Conservation (phyloP, 2,329 filamentous ascomycete species). For the Nigrospora sphaerica region DNA sequence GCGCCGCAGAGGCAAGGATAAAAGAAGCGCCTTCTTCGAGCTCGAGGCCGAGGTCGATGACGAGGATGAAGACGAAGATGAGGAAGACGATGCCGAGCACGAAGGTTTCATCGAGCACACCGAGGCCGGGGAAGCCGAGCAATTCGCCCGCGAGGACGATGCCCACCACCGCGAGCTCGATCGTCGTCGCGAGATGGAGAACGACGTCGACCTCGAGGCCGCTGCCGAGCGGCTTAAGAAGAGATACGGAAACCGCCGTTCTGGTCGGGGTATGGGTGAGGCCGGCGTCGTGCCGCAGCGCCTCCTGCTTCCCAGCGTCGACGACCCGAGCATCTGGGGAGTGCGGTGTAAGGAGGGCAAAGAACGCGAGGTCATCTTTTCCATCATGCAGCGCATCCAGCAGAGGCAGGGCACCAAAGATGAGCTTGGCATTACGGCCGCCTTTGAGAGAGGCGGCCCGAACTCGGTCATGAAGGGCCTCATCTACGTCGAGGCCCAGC, state of each 20-base stretch:
- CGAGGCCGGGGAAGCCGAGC: constrained; percentile 82
- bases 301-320: constrained; percentile 81
- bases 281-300: constrained; percentile 76
- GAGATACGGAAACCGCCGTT: constrained; percentile 75
- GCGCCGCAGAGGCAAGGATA: constrained; percentile 69
- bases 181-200: constrained; percentile 78
- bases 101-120: constrained; percentile 84
- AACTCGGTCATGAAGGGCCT: constrained; percentile 84
- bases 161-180: constrained; percentile 91
- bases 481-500: constrained; percentile 87
- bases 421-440: constrained; percentile 76
- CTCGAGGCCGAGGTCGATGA: constrained; percentile 98
- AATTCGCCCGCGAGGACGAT: constrained; percentile 79
- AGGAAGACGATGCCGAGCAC: constrained; percentile 81
- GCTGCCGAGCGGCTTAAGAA: constrained; percentile 81
- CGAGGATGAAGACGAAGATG: constrained; percentile 80
- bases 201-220: constrained; percentile 87
- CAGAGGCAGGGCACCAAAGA: constrained; percentile 73
- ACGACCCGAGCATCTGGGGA: constrained; percentile 94
- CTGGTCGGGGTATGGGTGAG: constrained; percentile 57
- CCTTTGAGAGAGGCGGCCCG: constrained; percentile 79
- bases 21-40: constrained; percentile 86
- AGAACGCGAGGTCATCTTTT: constrained; percentile 83
- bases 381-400: constrained; percentile 81
- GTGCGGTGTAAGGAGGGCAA: constrained; percentile 92